A percentile compares a stretch with the other conserved stretches of the same genome.
Evolutionary conservation across 129 eudicot genomes (phyloP).

Genomic region (Apium graveolens): DNA sequence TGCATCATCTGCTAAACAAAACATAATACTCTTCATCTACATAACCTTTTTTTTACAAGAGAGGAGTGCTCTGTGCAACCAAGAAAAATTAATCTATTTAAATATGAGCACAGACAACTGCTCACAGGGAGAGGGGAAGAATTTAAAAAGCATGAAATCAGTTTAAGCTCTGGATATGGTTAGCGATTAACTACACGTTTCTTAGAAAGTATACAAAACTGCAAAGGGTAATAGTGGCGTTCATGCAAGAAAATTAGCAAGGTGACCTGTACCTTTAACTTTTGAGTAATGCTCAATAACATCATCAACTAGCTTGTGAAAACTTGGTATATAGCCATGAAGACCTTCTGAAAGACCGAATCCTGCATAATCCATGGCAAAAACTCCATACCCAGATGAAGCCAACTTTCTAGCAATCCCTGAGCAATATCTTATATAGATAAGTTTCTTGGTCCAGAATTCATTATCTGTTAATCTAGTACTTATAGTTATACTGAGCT

Average conservation of each 20-base stretch:
- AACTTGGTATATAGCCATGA: conserved; percentile 73
- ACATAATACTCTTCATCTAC: neutral
- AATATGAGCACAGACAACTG: neutral
- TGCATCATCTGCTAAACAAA: neutral
- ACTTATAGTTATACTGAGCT: conserved; percentile 10
- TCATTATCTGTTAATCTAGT: neutral
- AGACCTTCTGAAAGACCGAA: conserved; percentile 96
- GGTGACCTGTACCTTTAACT: conserved; percentile 50
- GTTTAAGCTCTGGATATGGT: neutral
- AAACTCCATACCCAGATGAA: conserved; percentile 69
- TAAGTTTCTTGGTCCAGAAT: conserved; percentile 16
- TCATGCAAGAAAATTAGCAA: neutral
- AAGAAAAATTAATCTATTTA: neutral
- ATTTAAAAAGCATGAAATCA: neutral
- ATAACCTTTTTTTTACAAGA: neutral
- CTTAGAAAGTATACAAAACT: neutral
- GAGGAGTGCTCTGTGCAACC: neutral
- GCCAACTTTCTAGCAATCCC: conserved; percentile 84
- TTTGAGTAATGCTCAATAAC: conserved; percentile 73
- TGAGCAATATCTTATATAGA: conserved; percentile 18
- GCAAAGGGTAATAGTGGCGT: neutral
- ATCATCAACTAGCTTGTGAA: conserved; percentile 60
- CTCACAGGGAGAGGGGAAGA: neutral
- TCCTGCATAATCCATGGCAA: conserved; percentile 84
- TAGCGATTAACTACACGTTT: neutral